Evolutionary conservation across 805 yeast genomes (phyloP), one percentile per base, ranked within the genome.

Genomic region (Wickerhamomyces xylosicus): DNA sequence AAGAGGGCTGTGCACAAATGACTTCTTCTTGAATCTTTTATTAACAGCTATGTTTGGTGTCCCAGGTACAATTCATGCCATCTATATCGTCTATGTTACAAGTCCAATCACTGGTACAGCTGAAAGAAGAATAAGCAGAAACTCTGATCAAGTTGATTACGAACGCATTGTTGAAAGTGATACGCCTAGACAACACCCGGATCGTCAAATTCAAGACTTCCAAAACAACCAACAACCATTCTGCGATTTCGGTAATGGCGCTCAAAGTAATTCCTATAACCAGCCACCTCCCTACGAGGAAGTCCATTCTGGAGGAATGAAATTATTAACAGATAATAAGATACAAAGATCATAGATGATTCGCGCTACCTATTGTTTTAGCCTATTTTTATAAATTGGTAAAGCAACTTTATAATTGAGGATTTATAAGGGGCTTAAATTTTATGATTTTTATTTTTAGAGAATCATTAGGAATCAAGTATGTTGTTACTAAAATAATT

Each of bases 31-130:
- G 52, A 81, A 82, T 61, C 60, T 81, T 36, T 50, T 84, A 33
- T 69, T 85, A 52, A 78, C 89, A 18, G 57, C 77, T 45, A 67
- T 85, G 42, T 92, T 89, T 32, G 83, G 77, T 61, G 61, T 84
- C 46, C 95, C 95, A 3, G 94, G 85, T 42, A 69, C 78, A 37
- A 54, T 79, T 14, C 85, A 79, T 50, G 79, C 85, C 5, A 60
- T 79, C 37, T 79, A 72, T 51, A 63, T 79, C 35, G 68, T 73
- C 36, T 50, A 49, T 36, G 37, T 43, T 14, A 49, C 53, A 4
- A 46, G 50, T 31, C 47, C 47, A 1, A 27, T 46, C 9, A 49
- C 53, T 5, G 51, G 51, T 3, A 29, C 37, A 4, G 45, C 38
- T 19, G 44, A 38, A 17, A 46, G 48, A 41, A 41, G 49, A n/a